These are phyloP conservation scores for Leptographium wingfieldii DNA, from an alignment of 2,329 filamentous ascomycete species.

Conservation along the genomic window DNA sequence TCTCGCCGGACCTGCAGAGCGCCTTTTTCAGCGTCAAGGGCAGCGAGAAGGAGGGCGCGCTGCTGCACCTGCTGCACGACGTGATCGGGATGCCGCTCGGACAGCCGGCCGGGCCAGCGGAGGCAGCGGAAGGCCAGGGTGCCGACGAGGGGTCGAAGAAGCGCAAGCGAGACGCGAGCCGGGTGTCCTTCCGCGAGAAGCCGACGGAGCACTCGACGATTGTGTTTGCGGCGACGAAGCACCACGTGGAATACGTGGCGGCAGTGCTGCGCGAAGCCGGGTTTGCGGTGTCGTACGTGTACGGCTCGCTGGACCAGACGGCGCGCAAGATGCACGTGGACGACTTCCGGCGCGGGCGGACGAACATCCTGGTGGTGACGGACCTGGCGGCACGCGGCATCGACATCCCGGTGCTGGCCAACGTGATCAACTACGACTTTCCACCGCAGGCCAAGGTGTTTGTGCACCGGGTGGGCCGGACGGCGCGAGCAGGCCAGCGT, in stretches of 20 bases:
- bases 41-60: constrained; percentile 82
- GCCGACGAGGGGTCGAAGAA: constrained; percentile 28
- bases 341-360: constrained; percentile 70
- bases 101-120: constrained; percentile 40
- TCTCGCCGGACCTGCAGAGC: constrained; percentile 90
- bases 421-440: constrained; percentile 98
- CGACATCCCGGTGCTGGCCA: constrained; percentile 89
- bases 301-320: constrained; percentile 87
- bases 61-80: constrained; percentile 80
- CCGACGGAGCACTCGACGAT: constrained; percentile 89
- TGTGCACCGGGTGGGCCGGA: constrained; percentile 90
- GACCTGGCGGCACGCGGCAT: constrained; percentile 95
- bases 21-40: constrained; percentile 92
- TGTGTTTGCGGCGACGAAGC: constrained; percentile 87
- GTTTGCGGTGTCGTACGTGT: constrained; percentile 86
- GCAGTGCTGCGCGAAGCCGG: constrained; percentile 67
- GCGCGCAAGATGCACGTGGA: constrained; percentile 87
- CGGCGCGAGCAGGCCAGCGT: constrained; percentile 79
- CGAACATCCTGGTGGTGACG: constrained; percentile 88
- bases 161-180: constrained; percentile 51
- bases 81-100: constrained; percentile 81
- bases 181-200: constrained; percentile 34
- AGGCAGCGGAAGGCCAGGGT: constrained; percentile 16
- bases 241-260: constrained; percentile 90
- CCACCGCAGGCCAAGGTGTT: constrained; percentile 94